Conservation (phyloP, 177 flowering plant genomes). For the Vitis hybrid region DNA sequence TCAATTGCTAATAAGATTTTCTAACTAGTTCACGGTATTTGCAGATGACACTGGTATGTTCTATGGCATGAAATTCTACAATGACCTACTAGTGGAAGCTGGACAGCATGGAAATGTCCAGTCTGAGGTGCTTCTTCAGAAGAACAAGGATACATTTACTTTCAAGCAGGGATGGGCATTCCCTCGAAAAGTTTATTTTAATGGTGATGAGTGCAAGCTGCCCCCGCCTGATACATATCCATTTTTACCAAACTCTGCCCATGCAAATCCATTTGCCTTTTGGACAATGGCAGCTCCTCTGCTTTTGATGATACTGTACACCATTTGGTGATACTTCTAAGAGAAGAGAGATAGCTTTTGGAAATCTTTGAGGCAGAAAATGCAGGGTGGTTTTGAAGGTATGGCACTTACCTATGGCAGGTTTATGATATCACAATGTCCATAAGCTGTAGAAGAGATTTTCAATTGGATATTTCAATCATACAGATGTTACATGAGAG, state of each 20-base stretch:
- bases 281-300: constrained; percentile 20
- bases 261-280: constrained; percentile 15
- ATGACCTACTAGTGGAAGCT: constrained; percentile 78
- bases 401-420: background rate
- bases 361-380: background rate
- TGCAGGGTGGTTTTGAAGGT: background rate
- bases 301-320: constrained; percentile 22
- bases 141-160: constrained; percentile 58
- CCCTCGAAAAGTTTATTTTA: constrained; percentile 79
- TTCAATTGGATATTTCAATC: background rate
- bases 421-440: background rate
- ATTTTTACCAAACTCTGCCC: constrained; percentile 59
- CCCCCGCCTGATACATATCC: constrained; percentile 87
- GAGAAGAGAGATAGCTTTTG: background rate
- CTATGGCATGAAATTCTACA: constrained; percentile 77
- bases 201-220: constrained; percentile 86
- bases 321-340: constrained; percentile 19
- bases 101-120: constrained; percentile 77
- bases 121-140: constrained; percentile 74
- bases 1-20: background rate
- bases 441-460: too few relatives aligned
- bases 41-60: constrained; percentile 95
- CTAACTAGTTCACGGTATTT: background rate
- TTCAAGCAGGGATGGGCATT: constrained; percentile 87
- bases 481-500: background rate